These are phyloP conservation scores for Epithemia pelagica DNA, from an alignment of 108 stramenopile genomes.

Conservation along the genomic window DNA sequence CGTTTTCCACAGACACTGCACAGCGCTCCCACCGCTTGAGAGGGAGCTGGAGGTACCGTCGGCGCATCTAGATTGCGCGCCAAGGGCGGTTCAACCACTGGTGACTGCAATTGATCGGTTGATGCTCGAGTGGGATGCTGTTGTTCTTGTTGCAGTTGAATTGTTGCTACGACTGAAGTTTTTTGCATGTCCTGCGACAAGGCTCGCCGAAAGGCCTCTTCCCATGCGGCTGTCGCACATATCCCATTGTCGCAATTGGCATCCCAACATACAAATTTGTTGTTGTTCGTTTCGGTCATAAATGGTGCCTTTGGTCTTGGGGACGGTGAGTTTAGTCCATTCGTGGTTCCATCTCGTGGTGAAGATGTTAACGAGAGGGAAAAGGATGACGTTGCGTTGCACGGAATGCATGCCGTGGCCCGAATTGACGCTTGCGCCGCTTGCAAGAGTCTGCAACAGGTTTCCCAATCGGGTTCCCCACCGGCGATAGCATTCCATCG, in stretches of 20 bases:
- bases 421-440: neutral
- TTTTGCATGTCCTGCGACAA: neutral
- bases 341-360: too few relatives aligned
- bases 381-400: neutral
- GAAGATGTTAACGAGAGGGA: neutral
- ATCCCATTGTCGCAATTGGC: neutral
- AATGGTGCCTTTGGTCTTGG: neutral
- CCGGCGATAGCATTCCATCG: slow-evolving; percentile 83
- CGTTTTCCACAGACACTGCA: neutral
- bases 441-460: slow-evolving; percentile 34
- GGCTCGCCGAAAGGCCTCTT: neutral
- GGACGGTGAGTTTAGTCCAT: too few relatives aligned
- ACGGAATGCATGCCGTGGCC: neutral
- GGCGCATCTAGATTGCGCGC: neutral
- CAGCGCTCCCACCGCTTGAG: neutral
- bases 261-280: neutral
- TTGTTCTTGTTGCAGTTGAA: neutral
- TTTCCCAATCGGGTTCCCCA: slow-evolving; percentile 48
- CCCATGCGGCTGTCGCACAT: neutral
- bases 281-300: neutral
- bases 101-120: neutral
- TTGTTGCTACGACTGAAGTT: neutral
- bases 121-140: neutral
- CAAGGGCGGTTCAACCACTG: too few relatives aligned
- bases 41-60: neutral